These are phyloP conservation scores for Verticillium isaacii DNA, from an alignment of 2,329 filamentous ascomycete species.

Conservation along the genomic window DNA sequence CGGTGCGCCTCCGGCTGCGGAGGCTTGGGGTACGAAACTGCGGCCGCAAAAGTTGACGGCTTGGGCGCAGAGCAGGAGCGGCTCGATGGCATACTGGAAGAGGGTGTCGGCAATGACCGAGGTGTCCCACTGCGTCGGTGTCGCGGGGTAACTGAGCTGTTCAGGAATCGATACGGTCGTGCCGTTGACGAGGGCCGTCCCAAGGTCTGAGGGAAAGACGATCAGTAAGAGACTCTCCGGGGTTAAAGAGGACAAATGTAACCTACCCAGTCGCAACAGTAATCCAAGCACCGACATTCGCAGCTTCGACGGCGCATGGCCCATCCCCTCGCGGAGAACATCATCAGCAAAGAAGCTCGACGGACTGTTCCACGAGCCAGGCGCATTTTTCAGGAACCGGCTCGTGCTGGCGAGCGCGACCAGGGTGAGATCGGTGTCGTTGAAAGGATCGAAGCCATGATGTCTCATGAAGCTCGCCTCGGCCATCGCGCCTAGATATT, in stretches of 20 bases:
- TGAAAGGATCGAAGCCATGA: background rate
- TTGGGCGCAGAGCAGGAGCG: conserved; percentile 25
- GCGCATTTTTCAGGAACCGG: conserved; percentile 4
- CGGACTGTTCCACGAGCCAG: conserved; percentile 4
- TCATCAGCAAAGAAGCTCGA: background rate
- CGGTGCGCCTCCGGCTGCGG: conserved; percentile 6
- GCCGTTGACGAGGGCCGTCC: conserved; percentile 20
- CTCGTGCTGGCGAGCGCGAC: conserved; percentile 4
- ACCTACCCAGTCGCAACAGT: conserved; percentile 20
- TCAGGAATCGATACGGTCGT: conserved; percentile 19
- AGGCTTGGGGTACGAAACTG: conserved; percentile 15
- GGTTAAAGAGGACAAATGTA: background rate
- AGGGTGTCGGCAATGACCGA: conserved; percentile 13
- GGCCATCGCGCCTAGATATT: conserved; percentile 4
- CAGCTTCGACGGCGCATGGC: conserved; percentile 6
- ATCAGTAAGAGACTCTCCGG: background rate
- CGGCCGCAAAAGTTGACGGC: conserved; percentile 27
- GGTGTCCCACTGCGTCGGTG: conserved; percentile 1
- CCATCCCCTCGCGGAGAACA: conserved; percentile 2
- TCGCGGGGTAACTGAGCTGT: conserved; percentile 10
- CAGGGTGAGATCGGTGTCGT: conserved; percentile 3
- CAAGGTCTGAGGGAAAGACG: conserved; percentile 16
- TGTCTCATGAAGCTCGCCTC: background rate
- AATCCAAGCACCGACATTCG: conserved; percentile 9
- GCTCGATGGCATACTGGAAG: conserved; percentile 15